Evolutionary conservation across 2,329 filamentous ascomycete species (phyloP), one percentile per base, ranked within the genome.

Genomic region (Davidsoniella eucalypti): DNA sequence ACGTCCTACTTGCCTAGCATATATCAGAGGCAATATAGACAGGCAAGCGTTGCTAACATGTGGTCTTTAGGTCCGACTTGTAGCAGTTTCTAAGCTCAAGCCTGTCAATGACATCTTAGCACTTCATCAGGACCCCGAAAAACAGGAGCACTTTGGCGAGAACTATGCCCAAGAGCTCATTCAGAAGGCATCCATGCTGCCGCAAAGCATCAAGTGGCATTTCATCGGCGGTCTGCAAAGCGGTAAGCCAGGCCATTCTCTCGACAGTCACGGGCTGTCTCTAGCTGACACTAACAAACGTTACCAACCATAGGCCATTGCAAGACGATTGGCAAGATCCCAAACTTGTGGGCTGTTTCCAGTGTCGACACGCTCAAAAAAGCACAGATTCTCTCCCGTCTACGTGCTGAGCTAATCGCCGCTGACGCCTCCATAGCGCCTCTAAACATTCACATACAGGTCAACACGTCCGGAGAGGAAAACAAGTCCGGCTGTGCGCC

Each of bases 21-120:
- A 12, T 33, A 8, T 33, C 8, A 8, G 9, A 10, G 26, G 10
- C 26, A 33, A 33, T 33, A 29, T 29, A 10, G 26, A 29, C 18
- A 10, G 29, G 8, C 29, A 10, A 9, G 8, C 29, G 12, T 21
- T 8, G n/a, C 40, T 46, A 49, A 48, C 36, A 36, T 37, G 7
- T 16, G 21, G 49, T 18, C 26, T 23, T 45, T 57, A 86, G 80
- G 76, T 90, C 55, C 82, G 92, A 44, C 75, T 98, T 38, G 87
- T 98, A 40, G 90, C 92, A 25, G 92, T 98, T 46, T 95, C 88
- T 39, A 98, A 98, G 66, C 73, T 95, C 57, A 96, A 98, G 67
- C 90, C 92, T 12, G 86, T 81, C 53, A 84, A 84, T 59, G 92
- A 98, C 64, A 84, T 98, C 59, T 72, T 94, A 50, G 82, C 87